Evolutionary conservation across 1,284 basidiomycete species (phyloP), one percentile per base, ranked within the genome.

Genomic region (Leucoagaricus sp.): DNA sequence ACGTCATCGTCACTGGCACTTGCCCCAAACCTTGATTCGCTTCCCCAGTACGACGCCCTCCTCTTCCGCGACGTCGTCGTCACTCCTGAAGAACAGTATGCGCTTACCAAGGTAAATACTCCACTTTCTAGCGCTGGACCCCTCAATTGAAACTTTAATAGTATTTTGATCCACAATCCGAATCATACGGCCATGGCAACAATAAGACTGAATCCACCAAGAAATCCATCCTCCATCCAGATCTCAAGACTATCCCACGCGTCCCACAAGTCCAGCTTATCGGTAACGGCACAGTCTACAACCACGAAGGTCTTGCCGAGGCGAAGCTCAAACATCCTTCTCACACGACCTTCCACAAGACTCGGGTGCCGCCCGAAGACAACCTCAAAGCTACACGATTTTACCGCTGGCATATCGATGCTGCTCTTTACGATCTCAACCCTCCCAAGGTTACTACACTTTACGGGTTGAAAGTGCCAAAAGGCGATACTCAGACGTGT

Each of bases 371-470:
- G 2, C 78, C 82, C 1, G 90, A 89, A 63, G 93, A 96, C 60
- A 83, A 75, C 9, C 80, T 82, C 53, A 91, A 91, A 25, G 72
- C 79, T 42, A 96, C 94, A 10, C 83, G 94, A 28, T 96, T 93
- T 79, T 95, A 94, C 69, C 81, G 93, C 53, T 94, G 93, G 93
- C 94, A 96, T 73, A 96, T 96, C 70, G 94, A 97, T 65, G 94
- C 94, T 1, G 94, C 94, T 0, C 74, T 96, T 25, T 97, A 96
- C 71, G 86, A 91, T 60, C 82, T 94, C 23, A 83, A 84, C 21
- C 92, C 92, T n/a, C 94, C 94, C 2, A 87, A 83, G 63, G 94
- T 94, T 40, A 97, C 95, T 2, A 93, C 94, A 0, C 83, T 97
- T 7, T 94, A 95, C 63, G 93, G 86, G 0, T 76, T 96, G 56